Evolutionary conservation across 306 rosid species (phyloP).

Genomic region (Lathyrus sativus): DNA sequence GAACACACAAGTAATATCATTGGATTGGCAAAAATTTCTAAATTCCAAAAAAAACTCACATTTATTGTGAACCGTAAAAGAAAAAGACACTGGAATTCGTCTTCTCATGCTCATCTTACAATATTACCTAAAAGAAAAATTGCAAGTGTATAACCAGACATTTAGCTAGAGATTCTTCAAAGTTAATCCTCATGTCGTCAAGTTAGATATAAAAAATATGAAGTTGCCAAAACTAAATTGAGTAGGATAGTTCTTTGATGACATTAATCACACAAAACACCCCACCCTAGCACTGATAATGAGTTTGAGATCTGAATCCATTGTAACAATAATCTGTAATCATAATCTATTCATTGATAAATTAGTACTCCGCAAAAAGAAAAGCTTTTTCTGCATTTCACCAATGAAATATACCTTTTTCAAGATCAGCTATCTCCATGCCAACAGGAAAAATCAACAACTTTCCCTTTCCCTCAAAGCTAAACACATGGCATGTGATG

Average conservation of each 20-base stretch:
- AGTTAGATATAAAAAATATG: not conserved
- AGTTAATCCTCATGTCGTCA: not conserved
- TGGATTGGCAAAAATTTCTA: no score
- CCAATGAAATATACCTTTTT: constrained; percentile 18
- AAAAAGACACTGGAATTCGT: not conserved
- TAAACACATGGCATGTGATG: constrained; percentile 84
- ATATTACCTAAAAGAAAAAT: not conserved
- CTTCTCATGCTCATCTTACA: not conserved
- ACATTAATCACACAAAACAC: not conserved
- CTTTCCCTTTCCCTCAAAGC: constrained; percentile 64
- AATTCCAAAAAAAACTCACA: no score
- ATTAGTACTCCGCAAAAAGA: constrained; percentile 1
- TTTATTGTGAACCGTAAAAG: not conserved
- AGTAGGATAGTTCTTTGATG: not conserved
- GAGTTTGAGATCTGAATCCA: constrained; percentile 28
- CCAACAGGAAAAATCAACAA: constrained; percentile 11
- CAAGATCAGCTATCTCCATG: constrained; percentile 24
- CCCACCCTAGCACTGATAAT: constrained; percentile 1
- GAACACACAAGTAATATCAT: no score
- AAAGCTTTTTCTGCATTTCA: constrained; percentile 18
- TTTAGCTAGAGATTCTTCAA: constrained; percentile 3
- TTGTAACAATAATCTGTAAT: constrained; percentile 26
- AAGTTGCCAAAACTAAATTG: constrained; percentile 18
- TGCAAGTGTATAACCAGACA: not conserved
- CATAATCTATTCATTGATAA: constrained; percentile 10